These are phyloP conservation scores for Tuber magnatum DNA, from an alignment of 495 filamentous ascomycete genomes.

Conservation along the genomic window DNA sequence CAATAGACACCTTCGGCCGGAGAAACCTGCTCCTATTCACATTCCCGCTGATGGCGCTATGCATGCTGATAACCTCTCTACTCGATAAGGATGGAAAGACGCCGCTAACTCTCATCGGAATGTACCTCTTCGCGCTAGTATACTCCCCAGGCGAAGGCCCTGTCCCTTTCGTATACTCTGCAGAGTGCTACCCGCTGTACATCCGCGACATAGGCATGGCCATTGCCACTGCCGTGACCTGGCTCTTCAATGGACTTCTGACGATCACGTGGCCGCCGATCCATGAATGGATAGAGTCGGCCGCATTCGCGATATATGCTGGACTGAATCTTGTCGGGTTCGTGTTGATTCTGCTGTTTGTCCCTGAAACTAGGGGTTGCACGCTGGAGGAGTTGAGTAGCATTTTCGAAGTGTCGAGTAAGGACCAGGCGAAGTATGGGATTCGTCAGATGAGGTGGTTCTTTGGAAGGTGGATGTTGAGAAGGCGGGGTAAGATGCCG, in stretches of 20 bases:
- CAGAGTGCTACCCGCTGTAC: conserved; percentile 71
- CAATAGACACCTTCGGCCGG: conserved; percentile 59
- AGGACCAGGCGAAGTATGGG: not conserved
- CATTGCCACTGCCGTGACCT: conserved; percentile 60
- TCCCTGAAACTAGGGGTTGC: conserved; percentile 71
- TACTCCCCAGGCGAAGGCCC: conserved; percentile 79
- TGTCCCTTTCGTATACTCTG: conserved; percentile 74
- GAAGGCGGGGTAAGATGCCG: not conserved
- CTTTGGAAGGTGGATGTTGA: not conserved
- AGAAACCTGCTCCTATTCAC: conserved; percentile 57
- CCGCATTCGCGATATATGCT: conserved; percentile 62
- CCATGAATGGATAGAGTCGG: conserved; percentile 50
- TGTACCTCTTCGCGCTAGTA: conserved; percentile 56
- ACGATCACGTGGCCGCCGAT: conserved; percentile 60
- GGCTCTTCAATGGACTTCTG: conserved; percentile 63
- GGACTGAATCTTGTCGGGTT: conserved; percentile 61
- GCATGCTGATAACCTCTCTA: conserved; percentile 53
- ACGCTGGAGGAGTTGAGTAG: conserved; percentile 60
- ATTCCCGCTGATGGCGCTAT: conserved; percentile 56
- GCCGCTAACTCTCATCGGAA: conserved; percentile 10
- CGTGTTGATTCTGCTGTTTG: conserved; percentile 60
- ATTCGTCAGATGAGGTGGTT: not conserved
- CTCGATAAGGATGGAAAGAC: conserved; percentile 46
- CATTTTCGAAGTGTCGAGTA: conserved; percentile 43
- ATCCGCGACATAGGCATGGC: conserved; percentile 64